Percentiles rank a stretch among this genome's conserved stretches.
Evolutionary conservation across 2,329 filamentous ascomycete genomes (phyloP).

Genomic region (Aspergillus sp.): DNA sequence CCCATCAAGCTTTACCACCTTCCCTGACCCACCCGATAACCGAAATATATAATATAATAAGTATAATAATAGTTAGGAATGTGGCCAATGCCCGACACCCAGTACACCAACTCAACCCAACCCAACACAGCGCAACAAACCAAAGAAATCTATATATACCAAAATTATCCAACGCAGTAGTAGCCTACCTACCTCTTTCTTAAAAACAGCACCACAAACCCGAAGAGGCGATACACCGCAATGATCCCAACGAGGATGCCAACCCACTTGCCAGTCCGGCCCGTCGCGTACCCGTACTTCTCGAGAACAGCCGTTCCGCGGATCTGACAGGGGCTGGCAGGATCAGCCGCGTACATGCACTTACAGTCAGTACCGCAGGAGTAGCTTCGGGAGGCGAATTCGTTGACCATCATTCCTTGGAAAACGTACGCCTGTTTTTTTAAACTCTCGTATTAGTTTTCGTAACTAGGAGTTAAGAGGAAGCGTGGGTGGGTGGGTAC

Average conservation of each 20-base stretch:
- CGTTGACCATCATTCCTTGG: conserved; percentile 90
- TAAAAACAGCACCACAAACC: conserved; percentile 58
- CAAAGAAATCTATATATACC: too few species aligned
- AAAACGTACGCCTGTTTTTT: conserved; percentile 67
- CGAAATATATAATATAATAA: too few species aligned
- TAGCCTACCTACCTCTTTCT: conserved; percentile 12
- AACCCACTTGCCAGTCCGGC: conserved; percentile 65
- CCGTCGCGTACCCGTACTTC: conserved; percentile 67
- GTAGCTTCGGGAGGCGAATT: conserved; percentile 69
- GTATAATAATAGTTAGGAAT: too few species aligned
- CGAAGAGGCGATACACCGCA: conserved; percentile 67
- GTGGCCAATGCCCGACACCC: too few species aligned
- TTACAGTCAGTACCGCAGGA: conserved; percentile 58
- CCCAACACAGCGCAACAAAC: too few species aligned
- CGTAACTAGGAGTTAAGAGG: background rate
- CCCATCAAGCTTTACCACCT: too few species aligned
- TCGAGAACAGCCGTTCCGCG: conserved; percentile 68
- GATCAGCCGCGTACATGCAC: conserved; percentile 69
- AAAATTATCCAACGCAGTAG: background rate
- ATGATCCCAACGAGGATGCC: conserved; percentile 79
- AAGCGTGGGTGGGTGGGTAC: conserved; percentile 24
- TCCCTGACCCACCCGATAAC: rapidly evolving
- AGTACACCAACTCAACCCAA: background rate
- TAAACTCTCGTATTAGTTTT: background rate
- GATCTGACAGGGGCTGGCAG: conserved; percentile 67